These are phyloP conservation scores for Melaleuca quinquenervia DNA, from an alignment of 345 rosid genomes.

Conservation along the genomic window DNA sequence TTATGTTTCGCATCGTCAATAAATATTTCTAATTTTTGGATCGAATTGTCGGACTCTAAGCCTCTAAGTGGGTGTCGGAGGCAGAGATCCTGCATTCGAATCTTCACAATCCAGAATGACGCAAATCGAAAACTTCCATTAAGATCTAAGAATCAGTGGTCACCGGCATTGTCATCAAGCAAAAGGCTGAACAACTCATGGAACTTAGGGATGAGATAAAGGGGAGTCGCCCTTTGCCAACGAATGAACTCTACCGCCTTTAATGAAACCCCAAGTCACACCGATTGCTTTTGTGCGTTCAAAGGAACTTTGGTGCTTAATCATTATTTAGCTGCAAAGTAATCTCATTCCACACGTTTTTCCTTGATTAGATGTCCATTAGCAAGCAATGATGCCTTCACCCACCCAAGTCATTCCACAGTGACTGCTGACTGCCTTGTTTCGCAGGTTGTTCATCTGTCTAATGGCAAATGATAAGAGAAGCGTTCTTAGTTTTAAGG, in stretches of 20 bases:
- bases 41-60: background rate
- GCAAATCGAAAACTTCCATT: background rate
- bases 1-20: background rate
- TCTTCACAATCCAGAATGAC: background rate
- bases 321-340: background rate
- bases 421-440: background rate
- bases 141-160: background rate
- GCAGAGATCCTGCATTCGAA: background rate
- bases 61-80: background rate
- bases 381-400: background rate
- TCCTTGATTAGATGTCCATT: background rate
- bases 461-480: background rate
- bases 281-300: background rate
- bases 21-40: background rate
- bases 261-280: constrained; percentile 1
- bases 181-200: background rate
- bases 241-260: background rate
- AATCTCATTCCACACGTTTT: background rate
- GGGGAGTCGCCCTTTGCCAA: background rate
- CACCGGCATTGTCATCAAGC: background rate
- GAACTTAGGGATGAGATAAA: background rate
- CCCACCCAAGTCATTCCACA: background rate
- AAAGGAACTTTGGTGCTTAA: background rate
- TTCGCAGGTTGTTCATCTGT: background rate
- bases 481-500: background rate